Evolutionary conservation across 345 rosid species (phyloP).

Genomic region (Rhizophora mangle): DNA sequence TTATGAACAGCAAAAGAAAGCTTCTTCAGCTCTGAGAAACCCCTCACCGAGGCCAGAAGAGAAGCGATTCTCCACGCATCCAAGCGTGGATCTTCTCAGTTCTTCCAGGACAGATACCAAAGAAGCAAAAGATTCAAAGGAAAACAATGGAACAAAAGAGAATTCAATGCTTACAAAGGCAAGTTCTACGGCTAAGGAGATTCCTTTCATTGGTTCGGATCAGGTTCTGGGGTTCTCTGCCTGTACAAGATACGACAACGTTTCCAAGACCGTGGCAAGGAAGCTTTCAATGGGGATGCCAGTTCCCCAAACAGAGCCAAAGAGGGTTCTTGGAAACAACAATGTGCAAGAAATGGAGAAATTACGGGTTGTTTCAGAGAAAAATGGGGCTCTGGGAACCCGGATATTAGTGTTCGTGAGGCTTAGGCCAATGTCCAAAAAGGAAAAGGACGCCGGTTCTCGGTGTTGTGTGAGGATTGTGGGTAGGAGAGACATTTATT

Average conservation of each 20-base stretch:
- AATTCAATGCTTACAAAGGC: constrained; percentile 27
- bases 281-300: constrained; percentile 61
- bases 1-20: constrained; percentile 89
- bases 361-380: constrained; percentile 35
- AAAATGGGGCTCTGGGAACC: constrained; percentile 30
- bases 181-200: constrained; percentile 44
- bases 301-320: constrained; percentile 27
- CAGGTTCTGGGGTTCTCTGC: constrained; percentile 52
- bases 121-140: constrained; percentile 30
- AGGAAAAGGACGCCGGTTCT: constrained; percentile 80
- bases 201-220: constrained; percentile 47
- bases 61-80: constrained; percentile 45
- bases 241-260: constrained; percentile 42
- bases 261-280: constrained; percentile 47
- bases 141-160: constrained; percentile 44
- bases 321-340: constrained; percentile 22
- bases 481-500: constrained; percentile 75
- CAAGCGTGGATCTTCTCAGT: constrained; percentile 48
- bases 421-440: constrained; percentile 90
- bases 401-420: constrained; percentile 82
- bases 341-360: constrained; percentile 41
- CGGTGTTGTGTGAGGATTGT: constrained; percentile 76
- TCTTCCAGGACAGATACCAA: constrained; percentile 36
- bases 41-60: constrained; percentile 48
- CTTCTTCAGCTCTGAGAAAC: constrained; percentile 48